These are phyloP conservation scores for Aphanoascus verrucosus DNA, from an alignment of 2,329 filamentous ascomycete species.

Conservation along the genomic window DNA sequence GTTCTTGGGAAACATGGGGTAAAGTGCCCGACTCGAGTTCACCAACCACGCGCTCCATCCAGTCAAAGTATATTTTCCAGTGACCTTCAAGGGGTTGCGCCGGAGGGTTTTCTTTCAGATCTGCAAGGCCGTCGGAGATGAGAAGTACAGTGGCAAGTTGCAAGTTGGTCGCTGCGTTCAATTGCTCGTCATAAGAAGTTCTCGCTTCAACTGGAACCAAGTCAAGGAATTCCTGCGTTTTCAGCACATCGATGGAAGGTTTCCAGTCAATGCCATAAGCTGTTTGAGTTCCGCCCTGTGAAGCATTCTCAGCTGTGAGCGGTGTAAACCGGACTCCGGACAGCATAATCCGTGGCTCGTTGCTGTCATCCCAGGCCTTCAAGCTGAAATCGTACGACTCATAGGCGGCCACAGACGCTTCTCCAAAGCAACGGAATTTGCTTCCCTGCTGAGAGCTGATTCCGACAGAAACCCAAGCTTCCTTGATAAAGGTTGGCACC, in stretches of 20 bases:
- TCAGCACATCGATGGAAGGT: background rate
- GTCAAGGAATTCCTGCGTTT: background rate
- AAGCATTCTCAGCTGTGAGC: background rate
- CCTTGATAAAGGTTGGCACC: conserved; percentile 26
- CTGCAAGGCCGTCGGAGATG: conserved; percentile 23
- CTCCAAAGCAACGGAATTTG: conserved; percentile 27
- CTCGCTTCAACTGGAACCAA: conserved; percentile 1
- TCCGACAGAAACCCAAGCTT: conserved; percentile 26
- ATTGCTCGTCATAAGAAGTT: conserved; percentile 1
- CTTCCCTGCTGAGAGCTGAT: conserved; percentile 17
- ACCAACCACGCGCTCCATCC: conserved; percentile 20
- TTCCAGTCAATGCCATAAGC: conserved; percentile 7
- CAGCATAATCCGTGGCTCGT: conserved; percentile 8
- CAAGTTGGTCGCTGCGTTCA: conserved; percentile 10
- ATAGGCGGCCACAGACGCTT: conserved; percentile 33
- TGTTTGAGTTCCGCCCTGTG: background rate
- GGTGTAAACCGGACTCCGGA: conserved; percentile 6
- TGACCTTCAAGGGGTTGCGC: conserved; percentile 19
- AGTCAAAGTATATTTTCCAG: conserved; percentile 23
- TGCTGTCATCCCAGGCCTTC: conserved; percentile 9
- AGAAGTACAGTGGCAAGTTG: conserved; percentile 25
- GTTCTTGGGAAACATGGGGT: conserved; percentile 19
- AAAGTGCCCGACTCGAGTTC: conserved; percentile 19
- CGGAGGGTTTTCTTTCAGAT: conserved; percentile 16
- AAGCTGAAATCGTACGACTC: conserved; percentile 18